Evolutionary conservation across 352 stramenopile species (phyloP), one percentile per base, ranked within the genome.

Genomic region (Pythium periplocum): DNA sequence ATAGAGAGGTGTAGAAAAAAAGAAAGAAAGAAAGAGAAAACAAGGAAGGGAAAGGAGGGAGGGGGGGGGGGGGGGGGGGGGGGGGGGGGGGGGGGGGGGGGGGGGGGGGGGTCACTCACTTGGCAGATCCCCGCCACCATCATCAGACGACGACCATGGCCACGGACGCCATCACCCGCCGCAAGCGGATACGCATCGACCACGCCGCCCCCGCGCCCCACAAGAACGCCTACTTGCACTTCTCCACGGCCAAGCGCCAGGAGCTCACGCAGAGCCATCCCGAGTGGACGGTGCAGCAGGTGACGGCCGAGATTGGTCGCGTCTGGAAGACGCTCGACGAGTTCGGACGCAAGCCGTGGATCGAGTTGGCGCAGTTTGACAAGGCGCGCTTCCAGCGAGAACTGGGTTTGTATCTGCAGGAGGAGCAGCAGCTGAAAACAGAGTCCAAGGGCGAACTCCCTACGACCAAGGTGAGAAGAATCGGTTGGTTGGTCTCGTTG

Each of bases 341-440:
- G 50, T n/a, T 41, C 2, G 69, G 83, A 42, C 66, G 67, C 30
- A 76, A 71, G 40, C 71, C 72, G 2, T 85, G 71, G 71, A 42
- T 77, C 31, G 71, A 86, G 46, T 51, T 88, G 6, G 75, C 75
- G 31, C 71, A 78, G 50, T 85, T 85, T 46, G 78, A 88, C 48
- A 75, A 71, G 38, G 73, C 65, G n/a, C 66, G 67, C 34, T 75
- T 73, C 50, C 63, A 71, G 45, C 74, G 59, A 5, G 61, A 86
- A 54, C 45, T 67, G 17, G 17, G 17, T 26, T 26, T 26, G 17
- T 26, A 26, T 26, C 17, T 26, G 17, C 17, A 26, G 17, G 17
- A 26, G 17, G 17, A 26, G 17, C 17, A 26, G 17, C 17, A 26
- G 17, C 17, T 26, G 17, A 26, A 26, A 26, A 26, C 17, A 26